Evolutionary conservation across 1,284 basidiomycete species (phyloP).

Genomic region (Marasmius fiardii): DNA sequence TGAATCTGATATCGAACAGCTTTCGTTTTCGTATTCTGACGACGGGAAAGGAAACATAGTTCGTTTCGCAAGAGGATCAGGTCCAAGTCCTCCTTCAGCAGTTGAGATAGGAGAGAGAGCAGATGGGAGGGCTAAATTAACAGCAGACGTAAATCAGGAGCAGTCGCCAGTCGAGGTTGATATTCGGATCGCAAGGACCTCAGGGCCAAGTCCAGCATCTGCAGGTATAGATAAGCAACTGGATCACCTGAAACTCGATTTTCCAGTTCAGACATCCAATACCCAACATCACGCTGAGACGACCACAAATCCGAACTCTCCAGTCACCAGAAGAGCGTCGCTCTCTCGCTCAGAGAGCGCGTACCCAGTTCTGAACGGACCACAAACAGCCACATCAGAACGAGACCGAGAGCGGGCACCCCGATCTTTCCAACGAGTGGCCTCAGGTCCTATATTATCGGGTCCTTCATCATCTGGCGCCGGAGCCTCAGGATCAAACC

Average conservation of each 20-base stretch:
- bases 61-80: constrained; percentile 40
- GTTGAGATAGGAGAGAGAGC: background rate
- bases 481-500: constrained; percentile 25
- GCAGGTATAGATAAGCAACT: background rate
- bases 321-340: constrained; percentile 39
- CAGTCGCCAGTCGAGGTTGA: background rate
- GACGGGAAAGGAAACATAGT: constrained; percentile 59
- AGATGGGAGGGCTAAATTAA: constrained; percentile 14
- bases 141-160: background rate
- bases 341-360: constrained; percentile 67
- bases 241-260: constrained; percentile 1
- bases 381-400: constrained; percentile 19
- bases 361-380: constrained; percentile 31
- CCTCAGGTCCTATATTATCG: constrained; percentile 50
- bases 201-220: constrained; percentile 7
- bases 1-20: constrained; percentile 59
- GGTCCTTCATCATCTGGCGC: constrained; percentile 21
- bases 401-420: constrained; percentile 22
- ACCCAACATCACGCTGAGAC: constrained; percentile 8
- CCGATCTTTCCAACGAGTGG: constrained; percentile 57
- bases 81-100: constrained; percentile 6
- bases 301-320: constrained; percentile 31
- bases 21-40: constrained; percentile 67
- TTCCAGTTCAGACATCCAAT: background rate
- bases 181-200: constrained; percentile 43